phyloP scores from a whole-genome alignment of 352 stramenopile genomes.

The Globisporangium alternatum region DNA sequence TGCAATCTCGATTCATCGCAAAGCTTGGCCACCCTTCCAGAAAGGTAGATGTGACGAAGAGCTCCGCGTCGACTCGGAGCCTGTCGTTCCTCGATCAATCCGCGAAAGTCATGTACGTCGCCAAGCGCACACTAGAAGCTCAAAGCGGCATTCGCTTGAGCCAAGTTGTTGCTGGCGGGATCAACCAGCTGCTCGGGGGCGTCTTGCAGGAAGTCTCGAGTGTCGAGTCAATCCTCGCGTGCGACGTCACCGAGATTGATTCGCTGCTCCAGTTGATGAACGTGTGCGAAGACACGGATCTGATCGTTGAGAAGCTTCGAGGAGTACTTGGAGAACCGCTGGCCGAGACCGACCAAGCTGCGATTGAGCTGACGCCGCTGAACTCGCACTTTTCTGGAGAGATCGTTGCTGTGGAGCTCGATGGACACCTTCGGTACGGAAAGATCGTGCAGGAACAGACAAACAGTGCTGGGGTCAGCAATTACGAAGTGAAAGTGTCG shows the following conservation, averaged over 20 bases:
- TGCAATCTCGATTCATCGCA: constrained; percentile 66
- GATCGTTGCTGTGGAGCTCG: constrained; percentile 56
- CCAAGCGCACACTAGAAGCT: constrained; percentile 33
- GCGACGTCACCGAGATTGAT: constrained; percentile 45
- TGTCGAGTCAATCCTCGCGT: constrained; percentile 64
- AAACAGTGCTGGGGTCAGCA: constrained; percentile 35
- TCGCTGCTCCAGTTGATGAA: constrained; percentile 52
- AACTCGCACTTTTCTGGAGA: constrained; percentile 68
- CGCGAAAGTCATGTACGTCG: constrained; percentile 47
- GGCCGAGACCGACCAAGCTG: constrained; percentile 37
- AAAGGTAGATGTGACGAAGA: constrained; percentile 63
- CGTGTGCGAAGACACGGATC: constrained; percentile 54
- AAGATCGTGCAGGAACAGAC: constrained; percentile 52
- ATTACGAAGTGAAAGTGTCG: constrained; percentile 61
- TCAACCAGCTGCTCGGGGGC: constrained; percentile 68
- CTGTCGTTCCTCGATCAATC: constrained; percentile 60
- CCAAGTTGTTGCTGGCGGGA: constrained; percentile 58
- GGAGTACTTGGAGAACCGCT: constrained; percentile 54
- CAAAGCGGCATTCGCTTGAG: constrained; percentile 36
- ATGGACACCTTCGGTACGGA: constrained; percentile 49
- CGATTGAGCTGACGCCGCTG: constrained; percentile 60
- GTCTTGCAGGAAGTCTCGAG: constrained; percentile 59
- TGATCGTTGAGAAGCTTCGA: constrained; percentile 70
- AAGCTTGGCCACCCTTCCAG: constrained; percentile 45
- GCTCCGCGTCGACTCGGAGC: constrained; percentile 32